A percentile compares a stretch with the other conserved stretches of the same genome.
phyloP scores from a whole-genome alignment of 306 rosid genomes.

The Sechiopsis laciniata region DNA sequence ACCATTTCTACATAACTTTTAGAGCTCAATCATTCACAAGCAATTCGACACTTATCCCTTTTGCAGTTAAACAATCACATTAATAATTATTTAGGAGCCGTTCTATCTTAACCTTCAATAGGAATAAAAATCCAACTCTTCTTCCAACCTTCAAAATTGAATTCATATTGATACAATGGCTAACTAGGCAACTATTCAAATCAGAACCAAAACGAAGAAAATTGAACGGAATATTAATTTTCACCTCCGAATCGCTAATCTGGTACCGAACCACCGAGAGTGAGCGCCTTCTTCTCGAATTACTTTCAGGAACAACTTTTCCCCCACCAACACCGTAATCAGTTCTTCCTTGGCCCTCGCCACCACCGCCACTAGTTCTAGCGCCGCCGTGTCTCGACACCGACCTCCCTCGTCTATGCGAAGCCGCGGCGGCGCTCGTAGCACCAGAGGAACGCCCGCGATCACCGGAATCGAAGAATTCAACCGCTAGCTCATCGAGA shows the following conservation, averaged over 20 bases:
- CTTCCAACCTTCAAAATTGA: neutral
- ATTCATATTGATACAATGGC: neutral
- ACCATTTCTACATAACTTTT: conserved; percentile 1
- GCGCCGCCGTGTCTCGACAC: conserved; percentile 56
- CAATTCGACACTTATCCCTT: neutral
- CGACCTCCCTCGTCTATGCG: conserved; percentile 87
- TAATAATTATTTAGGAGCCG: neutral
- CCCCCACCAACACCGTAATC: conserved; percentile 34
- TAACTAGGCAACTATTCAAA: conserved; percentile 7
- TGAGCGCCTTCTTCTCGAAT: conserved; percentile 65
- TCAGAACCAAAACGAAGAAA: neutral
- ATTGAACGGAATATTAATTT: neutral
- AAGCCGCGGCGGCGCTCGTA: conserved; percentile 21
- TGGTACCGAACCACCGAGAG: conserved; percentile 78
- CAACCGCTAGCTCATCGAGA: conserved; percentile 82
- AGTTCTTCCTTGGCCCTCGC: conserved; percentile 38
- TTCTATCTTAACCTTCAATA: neutral
- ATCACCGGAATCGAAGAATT: conserved; percentile 68
- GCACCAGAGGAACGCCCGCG: conserved; percentile 50
- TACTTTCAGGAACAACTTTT: conserved; percentile 44
- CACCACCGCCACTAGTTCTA: conserved; percentile 25
- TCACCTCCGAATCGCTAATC: conserved; percentile 93
- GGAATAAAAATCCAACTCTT: neutral
- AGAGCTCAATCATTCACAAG: conserved; percentile 1
- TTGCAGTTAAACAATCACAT: neutral